Conservation (phyloP, 352 stramenopile species). For the Plasmopara viticola region DNA sequence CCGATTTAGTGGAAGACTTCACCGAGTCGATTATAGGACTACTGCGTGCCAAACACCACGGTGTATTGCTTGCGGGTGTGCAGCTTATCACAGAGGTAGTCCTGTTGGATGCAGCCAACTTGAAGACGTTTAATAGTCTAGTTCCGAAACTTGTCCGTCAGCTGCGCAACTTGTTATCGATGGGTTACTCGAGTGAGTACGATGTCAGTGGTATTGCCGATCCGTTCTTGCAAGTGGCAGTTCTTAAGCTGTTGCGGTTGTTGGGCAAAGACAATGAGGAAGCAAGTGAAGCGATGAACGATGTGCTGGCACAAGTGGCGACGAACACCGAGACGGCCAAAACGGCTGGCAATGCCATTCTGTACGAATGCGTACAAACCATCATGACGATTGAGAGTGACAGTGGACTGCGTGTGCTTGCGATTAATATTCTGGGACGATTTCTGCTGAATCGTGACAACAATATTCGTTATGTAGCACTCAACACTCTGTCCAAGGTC, state of each 20-base stretch:
- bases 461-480: constrained; percentile 99
- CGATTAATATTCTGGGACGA: constrained; percentile 98
- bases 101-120: constrained; percentile 62
- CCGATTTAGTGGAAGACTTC: constrained; percentile 98
- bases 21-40: constrained; percentile 92
- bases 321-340: constrained; percentile 99
- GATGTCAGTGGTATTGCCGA: constrained; percentile 98
- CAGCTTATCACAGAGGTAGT: constrained; percentile 96
- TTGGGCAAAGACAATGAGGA: constrained; percentile 94
- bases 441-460: constrained; percentile 99
- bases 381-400: constrained; percentile 99
- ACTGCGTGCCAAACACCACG: constrained; percentile 95
- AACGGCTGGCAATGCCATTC: constrained; percentile 98
- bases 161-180: constrained; percentile 95
- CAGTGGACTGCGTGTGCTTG: constrained; percentile 93
- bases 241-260: constrained; percentile 90
- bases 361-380: constrained; percentile 99
- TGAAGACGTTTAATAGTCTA: constrained; percentile 67
- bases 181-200: constrained; percentile 98
- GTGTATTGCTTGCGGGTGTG: constrained; percentile 95
- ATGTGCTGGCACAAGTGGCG: constrained; percentile 98
- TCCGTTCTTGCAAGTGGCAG: constrained; percentile 94
- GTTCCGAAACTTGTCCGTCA: constrained; percentile 73
- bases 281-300: constrained; percentile 92
- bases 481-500: constrained; percentile 95